Percentiles rank a stretch among this genome's conserved stretches.
Conservation (phyloP, 306 rosid species). For the Sicyos baderoa region DNA sequence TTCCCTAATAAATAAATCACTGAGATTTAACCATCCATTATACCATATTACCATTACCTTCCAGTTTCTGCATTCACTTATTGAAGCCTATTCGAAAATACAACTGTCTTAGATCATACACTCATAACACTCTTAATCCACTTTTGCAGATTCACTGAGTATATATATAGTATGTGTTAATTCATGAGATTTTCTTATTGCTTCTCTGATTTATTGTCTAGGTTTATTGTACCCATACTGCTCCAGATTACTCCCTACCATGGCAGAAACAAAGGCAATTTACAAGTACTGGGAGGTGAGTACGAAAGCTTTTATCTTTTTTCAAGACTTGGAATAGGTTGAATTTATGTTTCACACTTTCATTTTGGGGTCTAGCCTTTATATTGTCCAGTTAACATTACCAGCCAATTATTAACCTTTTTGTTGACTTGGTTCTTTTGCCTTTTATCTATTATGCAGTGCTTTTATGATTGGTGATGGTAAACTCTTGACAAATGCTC, state of each 20-base stretch:
- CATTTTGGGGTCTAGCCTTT: background rate
- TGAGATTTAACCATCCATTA: too few species aligned
- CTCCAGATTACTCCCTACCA: conserved; percentile 96
- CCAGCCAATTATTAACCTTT: background rate
- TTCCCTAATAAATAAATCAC: background rate
- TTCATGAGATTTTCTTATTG: conserved; percentile 13
- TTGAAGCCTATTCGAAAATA: background rate
- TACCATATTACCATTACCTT: too few species aligned
- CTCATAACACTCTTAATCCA: background rate
- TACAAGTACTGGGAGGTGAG: conserved; percentile 96
- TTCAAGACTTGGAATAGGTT: background rate
- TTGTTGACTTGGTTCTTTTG: background rate
- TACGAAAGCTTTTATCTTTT: conserved; percentile 21
- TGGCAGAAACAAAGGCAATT: conserved; percentile 97
- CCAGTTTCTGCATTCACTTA: background rate
- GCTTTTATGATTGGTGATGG: conserved; percentile 87
- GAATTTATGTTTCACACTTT: conserved; percentile 15
- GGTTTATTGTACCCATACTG: conserved; percentile 97
- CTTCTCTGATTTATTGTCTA: conserved; percentile 23
- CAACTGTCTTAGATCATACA: background rate
- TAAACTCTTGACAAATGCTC: conserved; percentile 91
- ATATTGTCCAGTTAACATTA: conserved; percentile 10
- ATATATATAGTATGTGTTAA: conserved; percentile 14
- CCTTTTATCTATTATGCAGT: conserved; percentile 32
- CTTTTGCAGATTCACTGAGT: background rate